These are phyloP conservation scores for Cutaneotrichosporon mucoides DNA, from an alignment of 1,284 basidiomycete species.

Conservation along the genomic window DNA sequence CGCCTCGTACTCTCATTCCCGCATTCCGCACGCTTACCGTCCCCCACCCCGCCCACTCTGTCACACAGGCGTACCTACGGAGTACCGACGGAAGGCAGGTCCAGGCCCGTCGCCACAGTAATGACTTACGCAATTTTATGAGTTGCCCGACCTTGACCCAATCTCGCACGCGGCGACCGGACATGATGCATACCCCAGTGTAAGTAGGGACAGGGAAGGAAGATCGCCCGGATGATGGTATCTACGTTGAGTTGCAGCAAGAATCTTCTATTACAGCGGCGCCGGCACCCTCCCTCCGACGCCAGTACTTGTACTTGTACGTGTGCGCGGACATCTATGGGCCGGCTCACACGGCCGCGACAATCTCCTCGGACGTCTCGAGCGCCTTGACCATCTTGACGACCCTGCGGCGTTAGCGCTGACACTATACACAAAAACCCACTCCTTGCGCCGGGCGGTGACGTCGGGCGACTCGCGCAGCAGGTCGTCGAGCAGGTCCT, in stretches of 20 bases:
- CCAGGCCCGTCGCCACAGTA: too few relatives aligned
- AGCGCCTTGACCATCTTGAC: conserved; percentile 10
- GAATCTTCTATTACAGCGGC: neutral
- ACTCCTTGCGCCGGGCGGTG: conserved; percentile 35
- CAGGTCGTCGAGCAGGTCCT: conserved; percentile 84
- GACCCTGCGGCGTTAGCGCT: neutral
- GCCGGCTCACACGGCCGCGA: conserved; percentile 8
- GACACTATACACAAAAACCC: neutral
- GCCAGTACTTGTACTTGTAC: neutral
- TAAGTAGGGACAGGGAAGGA: too few relatives aligned
- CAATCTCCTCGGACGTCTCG: conserved; percentile 9
- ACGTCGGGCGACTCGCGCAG: conserved; percentile 72
- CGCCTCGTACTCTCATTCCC: too few relatives aligned
- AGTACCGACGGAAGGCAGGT: too few relatives aligned
- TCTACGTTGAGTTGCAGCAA: neutral
- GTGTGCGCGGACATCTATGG: too few relatives aligned
- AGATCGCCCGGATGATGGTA: neutral
- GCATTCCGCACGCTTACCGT: too few relatives aligned
- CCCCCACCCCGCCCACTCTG: too few relatives aligned
- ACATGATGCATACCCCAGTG: neutral
- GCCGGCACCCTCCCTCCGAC: neutral
- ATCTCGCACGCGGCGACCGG: neutral
- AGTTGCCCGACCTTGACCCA: too few relatives aligned
- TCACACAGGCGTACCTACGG: too few relatives aligned
- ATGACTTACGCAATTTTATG: too few relatives aligned